Conservation (phyloP, 1,284 basidiomycete species). For the Cronartium ribicola region DNA sequence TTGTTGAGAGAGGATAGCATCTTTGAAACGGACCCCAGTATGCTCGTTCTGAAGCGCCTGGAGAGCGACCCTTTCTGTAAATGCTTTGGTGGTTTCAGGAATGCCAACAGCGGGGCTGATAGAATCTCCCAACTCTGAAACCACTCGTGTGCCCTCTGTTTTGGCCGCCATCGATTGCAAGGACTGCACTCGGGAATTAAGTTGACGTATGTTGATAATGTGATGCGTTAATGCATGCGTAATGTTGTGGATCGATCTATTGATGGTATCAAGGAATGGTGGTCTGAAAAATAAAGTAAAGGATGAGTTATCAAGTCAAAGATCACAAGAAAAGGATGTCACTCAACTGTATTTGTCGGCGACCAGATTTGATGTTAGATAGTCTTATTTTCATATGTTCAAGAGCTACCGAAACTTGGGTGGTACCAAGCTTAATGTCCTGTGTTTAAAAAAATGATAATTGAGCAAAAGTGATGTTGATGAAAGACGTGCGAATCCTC, state of each 20-base stretch:
- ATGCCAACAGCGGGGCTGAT: not conserved
- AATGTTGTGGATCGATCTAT: slow-evolving; percentile 28
- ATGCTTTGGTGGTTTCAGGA: not conserved
- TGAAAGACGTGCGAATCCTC: not conserved
- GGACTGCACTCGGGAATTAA: slow-evolving; percentile 14
- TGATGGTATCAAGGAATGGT: slow-evolving; percentile 32
- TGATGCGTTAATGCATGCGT: slow-evolving; percentile 28
- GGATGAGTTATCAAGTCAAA: not conserved
- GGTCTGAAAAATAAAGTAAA: slow-evolving; percentile 8
- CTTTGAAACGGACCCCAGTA: slow-evolving; percentile 23
- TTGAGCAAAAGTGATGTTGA: slow-evolving; percentile 11
- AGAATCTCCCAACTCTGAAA: not conserved
- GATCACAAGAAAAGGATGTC: not conserved
- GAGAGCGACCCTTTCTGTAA: slow-evolving; percentile 21
- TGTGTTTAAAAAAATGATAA: not conserved
- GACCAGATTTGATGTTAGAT: slow-evolving; percentile 4
- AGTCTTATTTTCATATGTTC: slow-evolving; percentile 20
- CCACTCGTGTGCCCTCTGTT: slow-evolving; percentile 4
- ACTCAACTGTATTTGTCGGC: slow-evolving; percentile 25
- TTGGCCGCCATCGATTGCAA: not conserved
- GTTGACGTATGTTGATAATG: slow-evolving; percentile 26
- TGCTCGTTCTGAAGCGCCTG: slow-evolving; percentile 29
- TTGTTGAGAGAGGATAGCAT: slow-evolving; percentile 9
- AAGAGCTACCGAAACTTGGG: slow-evolving; percentile 36
- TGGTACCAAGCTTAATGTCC: slow-evolving; percentile 39